Evolutionary conservation across 2,329 filamentous ascomycete species (phyloP).

Genomic region (Xylaria sp.): DNA sequence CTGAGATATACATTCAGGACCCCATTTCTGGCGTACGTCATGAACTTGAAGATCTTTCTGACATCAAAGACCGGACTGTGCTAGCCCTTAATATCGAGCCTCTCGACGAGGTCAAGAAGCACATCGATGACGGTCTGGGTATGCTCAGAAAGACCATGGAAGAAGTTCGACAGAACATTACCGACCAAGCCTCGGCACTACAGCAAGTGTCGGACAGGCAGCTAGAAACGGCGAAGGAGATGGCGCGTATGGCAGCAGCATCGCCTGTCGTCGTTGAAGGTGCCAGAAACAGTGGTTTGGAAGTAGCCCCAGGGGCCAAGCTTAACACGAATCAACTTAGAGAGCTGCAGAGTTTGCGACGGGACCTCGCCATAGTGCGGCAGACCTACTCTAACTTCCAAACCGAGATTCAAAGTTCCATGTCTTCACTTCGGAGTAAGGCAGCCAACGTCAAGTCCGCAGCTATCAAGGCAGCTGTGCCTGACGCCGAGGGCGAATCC

Average conservation of each 20-base stretch:
- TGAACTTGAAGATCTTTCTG: constrained; percentile 85
- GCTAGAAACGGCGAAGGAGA: constrained; percentile 80
- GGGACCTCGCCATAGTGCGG: constrained; percentile 83
- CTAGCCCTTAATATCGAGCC: constrained; percentile 91
- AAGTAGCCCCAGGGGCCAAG: constrained; percentile 33
- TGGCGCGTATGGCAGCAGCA: constrained; percentile 55
- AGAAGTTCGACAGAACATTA: constrained; percentile 74
- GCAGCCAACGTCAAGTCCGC: constrained; percentile 73
- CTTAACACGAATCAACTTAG: constrained; percentile 58
- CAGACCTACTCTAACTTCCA: constrained; percentile 93
- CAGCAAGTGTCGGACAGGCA: constrained; percentile 87
- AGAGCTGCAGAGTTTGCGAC: constrained; percentile 75
- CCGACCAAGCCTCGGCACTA: constrained; percentile 75
- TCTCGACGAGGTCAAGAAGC: constrained; percentile 91
- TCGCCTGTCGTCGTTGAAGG: constrained; percentile 46
- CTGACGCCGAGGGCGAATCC: constrained; percentile 67
- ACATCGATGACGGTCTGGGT: constrained; percentile 87
- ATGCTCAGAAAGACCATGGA: constrained; percentile 78
- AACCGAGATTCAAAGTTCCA: constrained; percentile 80
- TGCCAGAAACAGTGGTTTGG: constrained; percentile 38
- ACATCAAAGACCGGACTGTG: constrained; percentile 92
- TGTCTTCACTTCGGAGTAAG: constrained; percentile 76
- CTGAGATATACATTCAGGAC: constrained; percentile 97
- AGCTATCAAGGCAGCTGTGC: constrained; percentile 65
- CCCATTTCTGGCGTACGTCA: constrained; percentile 93